Base-by-base conservation (phyloP, 1,139 yeast species). In the Protomyces inundatus region DNA sequence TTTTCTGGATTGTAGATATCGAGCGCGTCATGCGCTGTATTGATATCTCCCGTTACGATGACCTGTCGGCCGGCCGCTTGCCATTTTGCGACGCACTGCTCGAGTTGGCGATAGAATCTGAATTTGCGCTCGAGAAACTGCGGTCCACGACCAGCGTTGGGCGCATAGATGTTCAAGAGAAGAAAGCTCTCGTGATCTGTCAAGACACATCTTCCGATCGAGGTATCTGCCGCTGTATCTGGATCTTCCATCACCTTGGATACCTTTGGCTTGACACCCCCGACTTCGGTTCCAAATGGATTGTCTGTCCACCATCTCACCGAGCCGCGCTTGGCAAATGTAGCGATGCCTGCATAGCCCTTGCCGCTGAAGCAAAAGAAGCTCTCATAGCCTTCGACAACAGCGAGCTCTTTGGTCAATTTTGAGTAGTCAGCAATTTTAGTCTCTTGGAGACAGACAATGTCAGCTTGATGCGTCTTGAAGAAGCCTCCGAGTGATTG, bases 371-470 rank as follows among this genome's bases (percentile, higher is more conserved):
- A 54, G 34, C 58, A 42, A 32, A 54, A 60, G 64, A 54, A 60
- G 30, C 57, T 52, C 40, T 60, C 64, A 42, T 60, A 60, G 39
- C 64, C 64, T 6, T 54, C 42, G 7, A 60, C 64, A n/a, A 54
- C 58, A 33, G 64, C 64, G 6, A 54, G 64, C 32, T 60, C 64
- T 14, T 54, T 54, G 3, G 59, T 54, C 30, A 60, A 42, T 34
- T 54, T 53, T 30, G 64, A 54, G 50, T 54, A 60, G 39, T 60
- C 64, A 10, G 54, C 50, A 34, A 60, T 54, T 34, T 60, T 60
- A 16, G 64, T 60, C 30, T 62, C 65, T 34, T 62, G 65, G 1
- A 62, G 51, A 37, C 62, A 62, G 14, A 62, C 58, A 6, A 62
- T 56, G 33, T 62, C 65, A 10, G 65, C 65, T 4, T 33, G 45